Evolutionary conservation across 345 rosid genomes (phyloP).

Genomic region (Kernera saxatilis): DNA sequence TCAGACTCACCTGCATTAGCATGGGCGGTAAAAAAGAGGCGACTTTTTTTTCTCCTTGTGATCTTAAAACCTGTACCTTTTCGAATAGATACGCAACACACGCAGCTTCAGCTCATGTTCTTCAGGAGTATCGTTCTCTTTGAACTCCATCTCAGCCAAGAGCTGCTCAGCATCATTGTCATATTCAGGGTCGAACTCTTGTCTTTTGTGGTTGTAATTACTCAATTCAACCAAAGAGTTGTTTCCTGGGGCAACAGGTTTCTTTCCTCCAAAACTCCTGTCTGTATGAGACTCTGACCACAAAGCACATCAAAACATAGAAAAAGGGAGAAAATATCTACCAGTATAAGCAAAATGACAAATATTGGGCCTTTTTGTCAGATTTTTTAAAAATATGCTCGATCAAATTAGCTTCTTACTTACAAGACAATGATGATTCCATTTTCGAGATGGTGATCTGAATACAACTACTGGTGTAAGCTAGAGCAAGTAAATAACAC

Average conservation of each 20-base stretch:
- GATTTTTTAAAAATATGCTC: neutral
- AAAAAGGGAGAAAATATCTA: neutral
- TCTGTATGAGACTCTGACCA: constrained; percentile 59
- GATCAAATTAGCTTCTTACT: neutral
- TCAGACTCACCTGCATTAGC: constrained; percentile 3
- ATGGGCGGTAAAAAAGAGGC: neutral
- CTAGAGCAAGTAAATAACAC: neutral
- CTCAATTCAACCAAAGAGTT: constrained; percentile 72
- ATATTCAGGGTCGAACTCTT: constrained; percentile 88
- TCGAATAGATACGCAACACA: constrained; percentile 72
- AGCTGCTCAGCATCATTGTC: constrained; percentile 96
- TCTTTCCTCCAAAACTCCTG: constrained; percentile 63
- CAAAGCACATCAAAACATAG: constrained; percentile 17
- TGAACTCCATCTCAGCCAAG: constrained; percentile 97
- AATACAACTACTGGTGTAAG: neutral
- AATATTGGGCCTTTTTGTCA: neutral
- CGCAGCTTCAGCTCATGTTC: constrained; percentile 83
- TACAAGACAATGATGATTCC: neutral
- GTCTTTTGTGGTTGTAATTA: constrained; percentile 75
- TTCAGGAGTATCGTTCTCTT: constrained; percentile 79
- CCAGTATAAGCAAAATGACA: neutral
- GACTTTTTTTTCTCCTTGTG: neutral
- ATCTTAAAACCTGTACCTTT: constrained; percentile 45
- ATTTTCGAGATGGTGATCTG: neutral
- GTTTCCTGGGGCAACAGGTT: constrained; percentile 48